Percentiles rank a stretch among this genome's conserved stretches.
Conservation (phyloP, 352 stramenopile genomes). For the Phytopythium sindhum region DNA sequence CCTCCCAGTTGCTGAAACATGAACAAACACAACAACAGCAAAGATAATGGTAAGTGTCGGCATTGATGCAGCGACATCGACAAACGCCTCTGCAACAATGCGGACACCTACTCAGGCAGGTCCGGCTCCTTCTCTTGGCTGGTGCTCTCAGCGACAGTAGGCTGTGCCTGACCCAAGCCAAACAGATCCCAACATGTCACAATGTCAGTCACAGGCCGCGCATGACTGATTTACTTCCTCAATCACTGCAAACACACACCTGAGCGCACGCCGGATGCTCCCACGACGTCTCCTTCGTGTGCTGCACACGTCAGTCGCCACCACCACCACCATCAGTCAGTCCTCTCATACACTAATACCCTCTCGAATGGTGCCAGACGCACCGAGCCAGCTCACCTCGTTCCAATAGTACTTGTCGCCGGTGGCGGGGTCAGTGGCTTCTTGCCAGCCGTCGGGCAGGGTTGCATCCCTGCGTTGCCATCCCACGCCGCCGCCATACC, state of each 20-base stretch:
- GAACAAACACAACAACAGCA: constrained; percentile 1
- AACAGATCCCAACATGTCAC: not conserved
- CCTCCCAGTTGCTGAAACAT: constrained; percentile 54
- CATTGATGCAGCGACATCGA: no score
- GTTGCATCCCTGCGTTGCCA: constrained; percentile 13
- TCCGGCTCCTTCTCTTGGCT: not conserved
- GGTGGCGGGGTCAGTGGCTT: constrained; percentile 38
- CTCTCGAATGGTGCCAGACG: not conserved
- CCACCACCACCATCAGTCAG: not conserved
- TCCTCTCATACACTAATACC: not conserved
- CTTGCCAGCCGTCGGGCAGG: constrained; percentile 51
- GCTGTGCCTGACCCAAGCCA: not conserved
- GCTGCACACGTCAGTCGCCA: constrained; percentile 18
- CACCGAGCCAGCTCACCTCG: constrained; percentile 32
- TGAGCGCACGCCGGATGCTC: constrained; percentile 30
- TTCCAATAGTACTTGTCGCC: constrained; percentile 82
- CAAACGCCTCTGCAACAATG: no score
- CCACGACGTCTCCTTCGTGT: constrained; percentile 75
- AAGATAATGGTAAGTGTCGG: no score
- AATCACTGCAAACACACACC: constrained; percentile 1
- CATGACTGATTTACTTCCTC: no score
- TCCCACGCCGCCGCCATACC: constrained; percentile 11
- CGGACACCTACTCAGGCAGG: not conserved
- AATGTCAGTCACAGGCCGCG: not conserved
- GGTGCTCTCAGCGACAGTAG: constrained; percentile 16